phyloP scores from a whole-genome alignment of 2,329 filamentous ascomycete species.

The Stachybotrys chartarum region DNA sequence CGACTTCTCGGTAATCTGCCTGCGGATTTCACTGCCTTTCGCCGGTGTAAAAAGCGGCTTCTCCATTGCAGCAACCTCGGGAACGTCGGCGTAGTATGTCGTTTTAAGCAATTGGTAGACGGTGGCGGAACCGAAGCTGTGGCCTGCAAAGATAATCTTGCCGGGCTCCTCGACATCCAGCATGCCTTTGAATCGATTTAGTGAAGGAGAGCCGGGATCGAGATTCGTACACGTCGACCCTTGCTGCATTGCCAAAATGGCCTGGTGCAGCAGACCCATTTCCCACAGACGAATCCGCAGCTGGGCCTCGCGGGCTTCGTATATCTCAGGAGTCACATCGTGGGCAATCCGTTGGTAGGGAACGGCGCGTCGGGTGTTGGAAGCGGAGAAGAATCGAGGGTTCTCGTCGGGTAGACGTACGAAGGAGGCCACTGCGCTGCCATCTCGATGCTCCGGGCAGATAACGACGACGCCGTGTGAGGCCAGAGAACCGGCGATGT shows the following conservation, averaged over 20 bases:
- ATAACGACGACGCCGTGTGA: conserved; percentile 76
- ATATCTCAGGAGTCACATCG: conserved; percentile 56
- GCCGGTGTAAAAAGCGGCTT: conserved; percentile 56
- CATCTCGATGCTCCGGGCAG: conserved; percentile 77
- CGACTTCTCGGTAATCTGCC: conserved; percentile 61
- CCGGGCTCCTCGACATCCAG: conserved; percentile 67
- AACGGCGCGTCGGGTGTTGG: conserved; percentile 22
- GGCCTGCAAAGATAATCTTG: conserved; percentile 67
- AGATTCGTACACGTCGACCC: conserved; percentile 44
- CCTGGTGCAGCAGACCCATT: conserved; percentile 62
- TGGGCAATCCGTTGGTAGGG: conserved; percentile 53
- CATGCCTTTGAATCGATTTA: conserved; percentile 52
- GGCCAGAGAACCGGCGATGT: conserved; percentile 69
- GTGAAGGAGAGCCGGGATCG: conserved; percentile 39
- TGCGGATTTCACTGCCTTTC: conserved; percentile 45
- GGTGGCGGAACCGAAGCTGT: conserved; percentile 75
- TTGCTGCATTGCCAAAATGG: conserved; percentile 57
- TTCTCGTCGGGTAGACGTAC: conserved; percentile 54
- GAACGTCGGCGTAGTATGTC: conserved; percentile 56
- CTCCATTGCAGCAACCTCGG: conserved; percentile 38
- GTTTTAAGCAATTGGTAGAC: conserved; percentile 72
- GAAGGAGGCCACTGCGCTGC: conserved; percentile 68
- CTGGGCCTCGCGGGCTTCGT: conserved; percentile 62
- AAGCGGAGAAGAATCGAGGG: conserved; percentile 15
- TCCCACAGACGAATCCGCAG: conserved; percentile 74